phyloP scores from a whole-genome alignment of 2,329 filamentous ascomycete species.

The Talaromyces islandicus region DNA sequence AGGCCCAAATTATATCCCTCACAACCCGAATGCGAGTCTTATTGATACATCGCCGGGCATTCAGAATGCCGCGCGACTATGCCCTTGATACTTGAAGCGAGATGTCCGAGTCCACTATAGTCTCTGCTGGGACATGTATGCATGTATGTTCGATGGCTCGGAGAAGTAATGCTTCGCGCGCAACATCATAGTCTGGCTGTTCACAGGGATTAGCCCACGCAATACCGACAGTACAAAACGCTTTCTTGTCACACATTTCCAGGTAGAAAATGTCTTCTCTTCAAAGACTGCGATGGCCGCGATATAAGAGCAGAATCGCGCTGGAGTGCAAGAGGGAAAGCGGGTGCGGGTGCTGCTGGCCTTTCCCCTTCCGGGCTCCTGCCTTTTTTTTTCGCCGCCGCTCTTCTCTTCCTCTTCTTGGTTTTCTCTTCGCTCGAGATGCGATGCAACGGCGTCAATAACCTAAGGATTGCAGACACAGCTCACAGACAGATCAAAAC shows the following conservation, averaged over 20 bases:
- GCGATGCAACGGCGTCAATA: background rate
- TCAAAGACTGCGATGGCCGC: background rate
- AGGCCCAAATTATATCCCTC: background rate
- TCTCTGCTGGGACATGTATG: background rate
- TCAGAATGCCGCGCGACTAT: background rate
- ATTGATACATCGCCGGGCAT: background rate
- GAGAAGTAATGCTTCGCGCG: background rate
- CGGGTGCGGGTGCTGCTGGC: background rate
- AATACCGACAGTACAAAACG: background rate
- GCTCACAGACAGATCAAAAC: background rate
- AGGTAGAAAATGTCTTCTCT: background rate
- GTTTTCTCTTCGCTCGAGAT: background rate
- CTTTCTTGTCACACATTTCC: background rate
- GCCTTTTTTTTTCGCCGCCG: background rate
- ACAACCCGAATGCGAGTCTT: background rate
- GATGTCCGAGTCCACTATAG: background rate
- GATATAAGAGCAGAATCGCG: background rate
- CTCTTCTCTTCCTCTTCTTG: background rate
- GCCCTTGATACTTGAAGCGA: background rate
- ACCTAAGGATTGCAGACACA: background rate
- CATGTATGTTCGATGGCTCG: background rate
- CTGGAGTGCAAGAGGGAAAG: background rate
- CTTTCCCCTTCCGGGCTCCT: background rate
- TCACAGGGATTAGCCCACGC: background rate
- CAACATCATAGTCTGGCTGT: background rate